Percentiles rank a stretch among this genome's conserved stretches.
phyloP scores from a whole-genome alignment of 2,329 filamentous ascomycete species.

The Fusarium tjaetaba region DNA sequence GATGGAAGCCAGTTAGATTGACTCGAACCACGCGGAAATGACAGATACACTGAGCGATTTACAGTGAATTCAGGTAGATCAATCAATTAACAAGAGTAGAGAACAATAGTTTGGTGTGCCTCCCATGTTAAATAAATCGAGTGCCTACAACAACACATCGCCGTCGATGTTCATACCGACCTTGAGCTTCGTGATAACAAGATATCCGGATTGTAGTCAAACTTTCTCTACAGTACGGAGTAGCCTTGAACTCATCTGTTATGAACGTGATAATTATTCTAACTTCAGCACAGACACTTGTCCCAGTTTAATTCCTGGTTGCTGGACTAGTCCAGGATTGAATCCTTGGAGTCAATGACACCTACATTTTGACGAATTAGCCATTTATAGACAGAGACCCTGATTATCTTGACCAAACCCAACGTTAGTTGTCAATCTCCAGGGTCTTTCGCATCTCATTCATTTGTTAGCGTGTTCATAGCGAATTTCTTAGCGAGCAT shows the following conservation, averaged over 20 bases:
- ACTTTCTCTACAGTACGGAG: neutral
- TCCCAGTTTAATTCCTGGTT: neutral
- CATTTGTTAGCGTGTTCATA: neutral
- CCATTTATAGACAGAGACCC: neutral
- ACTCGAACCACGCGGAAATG: neutral
- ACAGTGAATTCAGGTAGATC: neutral
- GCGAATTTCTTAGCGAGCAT: neutral
- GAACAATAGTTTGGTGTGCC: too few species aligned
- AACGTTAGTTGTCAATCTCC: neutral
- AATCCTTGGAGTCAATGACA: constrained; percentile 20
- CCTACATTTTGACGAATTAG: neutral
- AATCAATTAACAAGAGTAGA: neutral
- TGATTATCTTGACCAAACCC: neutral
- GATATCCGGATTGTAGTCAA: neutral
- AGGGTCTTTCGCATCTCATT: neutral
- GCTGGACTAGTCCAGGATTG: neutral
- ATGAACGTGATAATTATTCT: neutral
- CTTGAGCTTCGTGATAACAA: neutral
- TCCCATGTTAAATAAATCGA: neutral
- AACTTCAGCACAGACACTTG: neutral
- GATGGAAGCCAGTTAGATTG: neutral
- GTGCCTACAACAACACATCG: too few species aligned
- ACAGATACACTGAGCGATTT: constrained; percentile 2
- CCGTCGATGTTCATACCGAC: neutral
- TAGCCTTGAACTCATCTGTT: neutral